Evolutionary conservation across 106 monocot genomes (phyloP).

Genomic region (Posidonia australis): DNA sequence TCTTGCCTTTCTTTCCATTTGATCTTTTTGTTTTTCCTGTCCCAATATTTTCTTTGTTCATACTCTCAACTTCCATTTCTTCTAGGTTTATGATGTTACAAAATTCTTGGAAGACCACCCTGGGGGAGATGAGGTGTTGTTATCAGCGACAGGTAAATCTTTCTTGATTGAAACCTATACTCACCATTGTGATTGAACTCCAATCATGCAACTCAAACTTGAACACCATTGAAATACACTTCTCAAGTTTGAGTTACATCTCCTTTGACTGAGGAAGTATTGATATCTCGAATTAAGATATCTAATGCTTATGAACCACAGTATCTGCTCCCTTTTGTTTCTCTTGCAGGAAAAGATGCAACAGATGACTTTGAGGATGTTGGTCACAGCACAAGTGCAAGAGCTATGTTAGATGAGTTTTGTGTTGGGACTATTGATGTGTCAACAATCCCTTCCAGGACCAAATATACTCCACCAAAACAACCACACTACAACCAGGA

Average conservation of each 20-base stretch:
- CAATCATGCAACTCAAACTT: not conserved
- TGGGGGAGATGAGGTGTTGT: conserved; percentile 15
- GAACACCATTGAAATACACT: not conserved
- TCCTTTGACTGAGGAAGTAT: too few relatives aligned
- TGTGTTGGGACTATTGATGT: conserved; percentile 46
- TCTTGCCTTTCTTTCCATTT: too few relatives aligned
- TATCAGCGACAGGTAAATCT: conserved; percentile 12
- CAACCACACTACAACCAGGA: conserved; percentile 75
- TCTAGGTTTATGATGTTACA: conserved; percentile 15
- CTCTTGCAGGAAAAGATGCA: conserved; percentile 51
- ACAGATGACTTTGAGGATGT: conserved; percentile 77
- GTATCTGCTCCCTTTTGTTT: not conserved
- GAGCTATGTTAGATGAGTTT: conserved; percentile 59
- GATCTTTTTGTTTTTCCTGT: not conserved
- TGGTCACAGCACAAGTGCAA: conserved; percentile 55
- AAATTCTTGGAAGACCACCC: conserved; percentile 19
- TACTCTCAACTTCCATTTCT: not conserved
- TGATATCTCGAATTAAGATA: not conserved
- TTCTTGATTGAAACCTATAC: not conserved
- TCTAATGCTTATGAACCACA: not conserved
- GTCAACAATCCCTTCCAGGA: conserved; percentile 44
- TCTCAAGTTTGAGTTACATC: too few relatives aligned
- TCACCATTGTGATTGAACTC: not conserved
- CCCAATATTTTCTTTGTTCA: not conserved
- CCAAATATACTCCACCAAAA: conserved; percentile 47